A percentile compares a stretch with the other conserved stretches of the same genome.
phyloP scores from a whole-genome alignment of 345 rosid species.

The Brassica nigra region DNA sequence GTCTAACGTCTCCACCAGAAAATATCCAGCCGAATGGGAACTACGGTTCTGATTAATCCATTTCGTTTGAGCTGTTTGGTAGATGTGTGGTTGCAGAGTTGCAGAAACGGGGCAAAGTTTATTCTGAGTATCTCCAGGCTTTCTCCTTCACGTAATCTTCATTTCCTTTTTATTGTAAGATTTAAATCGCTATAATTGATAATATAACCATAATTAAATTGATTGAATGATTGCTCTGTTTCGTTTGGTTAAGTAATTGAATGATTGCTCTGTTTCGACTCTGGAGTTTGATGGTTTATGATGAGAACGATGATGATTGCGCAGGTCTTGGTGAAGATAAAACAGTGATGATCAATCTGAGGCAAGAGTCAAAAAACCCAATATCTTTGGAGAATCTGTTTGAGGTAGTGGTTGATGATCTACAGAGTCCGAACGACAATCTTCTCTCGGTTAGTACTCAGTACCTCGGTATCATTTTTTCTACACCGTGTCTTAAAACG shows the following conservation, averaged over 20 bases:
- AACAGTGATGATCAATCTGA: conserved; percentile 51
- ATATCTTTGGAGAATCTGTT: conserved; percentile 63
- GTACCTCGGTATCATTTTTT: conserved; percentile 37
- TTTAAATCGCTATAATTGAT: too few relatives aligned
- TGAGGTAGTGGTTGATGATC: conserved; percentile 83
- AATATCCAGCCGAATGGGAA: too few relatives aligned
- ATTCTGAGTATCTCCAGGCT: too few relatives aligned
- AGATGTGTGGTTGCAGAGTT: too few relatives aligned
- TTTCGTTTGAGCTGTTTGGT: neutral
- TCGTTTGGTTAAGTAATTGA: conserved; percentile 6
- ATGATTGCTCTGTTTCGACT: conserved; percentile 11
- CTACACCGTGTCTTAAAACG: neutral
- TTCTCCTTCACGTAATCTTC: too few relatives aligned
- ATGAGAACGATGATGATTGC: conserved; percentile 22
- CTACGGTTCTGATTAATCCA: too few relatives aligned
- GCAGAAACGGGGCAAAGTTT: too few relatives aligned
- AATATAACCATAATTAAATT: too few relatives aligned
- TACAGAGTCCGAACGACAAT: conserved; percentile 73
- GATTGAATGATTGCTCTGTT: conserved; percentile 1
- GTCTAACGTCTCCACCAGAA: too few relatives aligned
- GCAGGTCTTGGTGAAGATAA: conserved; percentile 56
- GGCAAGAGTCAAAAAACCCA: conserved; percentile 51
- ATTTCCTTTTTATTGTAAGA: too few relatives aligned
- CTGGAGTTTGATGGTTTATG: neutral
- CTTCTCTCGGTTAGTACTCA: conserved; percentile 85